phyloP scores from a whole-genome alignment of 2,329 filamentous ascomycete genomes.

The Sarocladium kiliense region DNA sequence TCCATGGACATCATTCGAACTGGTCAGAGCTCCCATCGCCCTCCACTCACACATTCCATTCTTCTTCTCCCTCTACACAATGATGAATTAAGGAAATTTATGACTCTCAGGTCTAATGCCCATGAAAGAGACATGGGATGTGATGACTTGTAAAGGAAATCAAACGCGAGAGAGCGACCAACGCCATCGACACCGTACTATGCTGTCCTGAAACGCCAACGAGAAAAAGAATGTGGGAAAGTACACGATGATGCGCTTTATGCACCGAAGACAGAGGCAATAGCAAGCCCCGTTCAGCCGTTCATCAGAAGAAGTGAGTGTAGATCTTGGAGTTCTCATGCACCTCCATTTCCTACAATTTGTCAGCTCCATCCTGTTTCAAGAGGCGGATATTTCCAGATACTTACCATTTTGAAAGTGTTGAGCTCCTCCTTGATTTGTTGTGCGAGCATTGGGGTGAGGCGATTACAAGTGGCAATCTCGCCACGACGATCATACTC shows the following conservation, averaged over 20 bases:
- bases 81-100: constrained; percentile 29
- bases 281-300: constrained; percentile 11
- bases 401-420: constrained; percentile 83
- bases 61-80: background rate
- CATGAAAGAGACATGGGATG: constrained; percentile 27
- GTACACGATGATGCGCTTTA: constrained; percentile 38
- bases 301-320: constrained; percentile 94
- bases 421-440: constrained; percentile 99
- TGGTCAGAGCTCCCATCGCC: background rate
- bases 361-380: too few relatives aligned
- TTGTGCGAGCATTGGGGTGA: constrained; percentile 94
- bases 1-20: background rate
- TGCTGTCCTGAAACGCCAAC: constrained; percentile 51
- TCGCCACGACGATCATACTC: constrained; percentile 97
- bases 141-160: constrained; percentile 25
- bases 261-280: constrained; percentile 1
- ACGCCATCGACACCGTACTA: constrained; percentile 52
- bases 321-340: constrained; percentile 98
- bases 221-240: constrained; percentile 41
- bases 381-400: too few relatives aligned
- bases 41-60: background rate
- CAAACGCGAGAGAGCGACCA: constrained; percentile 23
- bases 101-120: constrained; percentile 29
- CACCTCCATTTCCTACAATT: constrained; percentile 90
- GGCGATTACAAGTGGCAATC: constrained; percentile 93